phyloP scores from a whole-genome alignment of 1,284 basidiomycete genomes.

The Gomphus sp. region DNA sequence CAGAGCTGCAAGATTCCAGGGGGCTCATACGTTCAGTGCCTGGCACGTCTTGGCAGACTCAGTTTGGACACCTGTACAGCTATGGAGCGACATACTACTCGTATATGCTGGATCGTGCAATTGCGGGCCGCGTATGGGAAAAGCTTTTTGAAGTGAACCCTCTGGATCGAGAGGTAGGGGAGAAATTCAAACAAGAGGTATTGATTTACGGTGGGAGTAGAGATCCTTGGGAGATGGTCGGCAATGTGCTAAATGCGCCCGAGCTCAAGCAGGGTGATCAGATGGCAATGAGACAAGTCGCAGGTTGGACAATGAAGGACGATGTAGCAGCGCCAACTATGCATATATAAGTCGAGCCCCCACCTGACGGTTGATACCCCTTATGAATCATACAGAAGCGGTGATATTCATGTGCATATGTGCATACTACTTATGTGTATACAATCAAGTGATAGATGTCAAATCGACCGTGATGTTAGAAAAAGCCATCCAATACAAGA shows the following conservation, averaged over 20 bases:
- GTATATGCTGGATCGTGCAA: constrained; percentile 92
- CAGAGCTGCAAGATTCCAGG: constrained; percentile 53
- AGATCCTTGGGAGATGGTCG: constrained; percentile 92
- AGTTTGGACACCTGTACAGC: constrained; percentile 92
- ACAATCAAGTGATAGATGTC: no score
- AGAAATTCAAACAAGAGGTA: constrained; percentile 72
- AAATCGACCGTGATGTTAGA: not conserved
- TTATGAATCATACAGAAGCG: not conserved
- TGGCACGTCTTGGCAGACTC: constrained; percentile 87
- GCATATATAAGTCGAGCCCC: not conserved
- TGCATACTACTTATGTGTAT: no score
- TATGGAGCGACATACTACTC: constrained; percentile 98
- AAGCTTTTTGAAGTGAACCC: constrained; percentile 65
- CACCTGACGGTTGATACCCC: not conserved
- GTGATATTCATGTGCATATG: not conserved
- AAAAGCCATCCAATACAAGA: not conserved
- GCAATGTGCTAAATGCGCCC: constrained; percentile 59
- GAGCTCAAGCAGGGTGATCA: constrained; percentile 62
- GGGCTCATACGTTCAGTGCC: constrained; percentile 76
- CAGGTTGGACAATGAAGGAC: constrained; percentile 76
- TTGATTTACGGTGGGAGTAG: constrained; percentile 80
- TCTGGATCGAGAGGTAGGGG: constrained; percentile 57
- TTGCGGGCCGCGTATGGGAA: constrained; percentile 84
- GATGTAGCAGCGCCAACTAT: constrained; percentile 36
- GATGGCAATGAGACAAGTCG: constrained; percentile 82